phyloP scores from a whole-genome alignment of 495 filamentous ascomycete genomes.

The Aspergillus biplanus region DNA sequence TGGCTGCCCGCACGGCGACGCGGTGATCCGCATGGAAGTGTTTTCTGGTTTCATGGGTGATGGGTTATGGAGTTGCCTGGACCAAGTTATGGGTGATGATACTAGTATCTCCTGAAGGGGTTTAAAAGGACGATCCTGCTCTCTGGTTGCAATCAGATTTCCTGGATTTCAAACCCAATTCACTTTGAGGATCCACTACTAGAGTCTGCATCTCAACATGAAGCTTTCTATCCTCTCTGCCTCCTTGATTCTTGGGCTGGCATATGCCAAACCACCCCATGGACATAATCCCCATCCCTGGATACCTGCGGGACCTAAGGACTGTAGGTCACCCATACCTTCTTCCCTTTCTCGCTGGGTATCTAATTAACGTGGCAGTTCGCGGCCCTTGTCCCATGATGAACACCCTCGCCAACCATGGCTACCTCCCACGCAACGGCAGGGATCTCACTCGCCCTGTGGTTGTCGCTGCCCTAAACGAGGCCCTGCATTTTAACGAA shows the following conservation, averaged over 20 bases:
- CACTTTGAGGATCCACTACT: neutral
- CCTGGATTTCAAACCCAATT: neutral
- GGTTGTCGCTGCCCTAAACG: conserved; percentile 35
- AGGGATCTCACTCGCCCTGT: conserved; percentile 28
- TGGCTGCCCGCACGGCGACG: neutral
- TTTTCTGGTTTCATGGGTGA: neutral
- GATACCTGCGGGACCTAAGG: neutral
- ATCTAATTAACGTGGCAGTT: conserved; percentile 15
- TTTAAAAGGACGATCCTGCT: neutral
- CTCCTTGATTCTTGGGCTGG: neutral
- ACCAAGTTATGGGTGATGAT: neutral
- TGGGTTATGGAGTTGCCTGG: neutral
- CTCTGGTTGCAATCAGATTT: too few species aligned
- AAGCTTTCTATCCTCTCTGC: neutral
- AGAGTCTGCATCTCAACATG: neutral
- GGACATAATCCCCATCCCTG: neutral
- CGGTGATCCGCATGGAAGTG: neutral
- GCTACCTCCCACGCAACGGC: conserved; percentile 58
- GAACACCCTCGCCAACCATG: conserved; percentile 61
- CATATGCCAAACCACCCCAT: neutral
- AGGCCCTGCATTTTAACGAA: conserved; percentile 48
- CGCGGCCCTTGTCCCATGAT: conserved; percentile 52
- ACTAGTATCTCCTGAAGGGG: neutral
- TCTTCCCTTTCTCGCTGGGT: neutral
- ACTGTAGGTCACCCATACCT: neutral